Evolutionary conservation across 805 yeast genomes (phyloP).

Genomic region (Nakazawaea holstii): DNA sequence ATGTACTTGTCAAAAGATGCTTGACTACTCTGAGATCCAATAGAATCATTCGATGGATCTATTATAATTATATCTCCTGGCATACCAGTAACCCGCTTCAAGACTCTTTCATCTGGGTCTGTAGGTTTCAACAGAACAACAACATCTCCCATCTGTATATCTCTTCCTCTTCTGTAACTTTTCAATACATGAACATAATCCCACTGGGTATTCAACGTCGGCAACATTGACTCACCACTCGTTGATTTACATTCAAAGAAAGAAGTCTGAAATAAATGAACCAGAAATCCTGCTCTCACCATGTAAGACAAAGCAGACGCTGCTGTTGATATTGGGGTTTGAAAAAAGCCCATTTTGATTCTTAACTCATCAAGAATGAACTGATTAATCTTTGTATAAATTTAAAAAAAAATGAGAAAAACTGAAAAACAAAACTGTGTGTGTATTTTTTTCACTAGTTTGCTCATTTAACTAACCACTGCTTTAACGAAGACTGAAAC

Average conservation of each 20-base stretch:
- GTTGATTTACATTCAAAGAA: conserved; percentile 76
- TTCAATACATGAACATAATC: conserved; percentile 82
- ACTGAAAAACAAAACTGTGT: too few species aligned
- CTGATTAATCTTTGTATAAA: too few species aligned
- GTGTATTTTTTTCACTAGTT: too few species aligned
- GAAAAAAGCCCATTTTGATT: too few species aligned
- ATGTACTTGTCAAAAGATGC: conserved; percentile 47
- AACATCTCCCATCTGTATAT: conserved; percentile 76
- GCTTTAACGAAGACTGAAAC: too few species aligned
- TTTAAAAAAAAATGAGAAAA: too few species aligned
- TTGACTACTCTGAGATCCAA: conserved; percentile 17
- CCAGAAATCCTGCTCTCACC: conserved; percentile 53
- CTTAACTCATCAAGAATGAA: too few species aligned
- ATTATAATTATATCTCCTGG: conserved; percentile 83
- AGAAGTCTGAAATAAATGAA: conserved; percentile 64
- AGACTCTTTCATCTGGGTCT: conserved; percentile 77
- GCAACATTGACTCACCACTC: conserved; percentile 92
- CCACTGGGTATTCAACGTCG: conserved; percentile 68
- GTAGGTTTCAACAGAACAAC: conserved; percentile 88
- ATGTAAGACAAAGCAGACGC: conserved; percentile 49
- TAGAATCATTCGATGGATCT: conserved; percentile 67
- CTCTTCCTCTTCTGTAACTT: conserved; percentile 54
- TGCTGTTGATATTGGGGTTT: too few species aligned
- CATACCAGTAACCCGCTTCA: conserved; percentile 93
- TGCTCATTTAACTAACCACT: too few species aligned